These are phyloP conservation scores for Mortierella sp. DNA, from an alignment of 371 early-diverging fungal species.

Conservation along the genomic window DNA sequence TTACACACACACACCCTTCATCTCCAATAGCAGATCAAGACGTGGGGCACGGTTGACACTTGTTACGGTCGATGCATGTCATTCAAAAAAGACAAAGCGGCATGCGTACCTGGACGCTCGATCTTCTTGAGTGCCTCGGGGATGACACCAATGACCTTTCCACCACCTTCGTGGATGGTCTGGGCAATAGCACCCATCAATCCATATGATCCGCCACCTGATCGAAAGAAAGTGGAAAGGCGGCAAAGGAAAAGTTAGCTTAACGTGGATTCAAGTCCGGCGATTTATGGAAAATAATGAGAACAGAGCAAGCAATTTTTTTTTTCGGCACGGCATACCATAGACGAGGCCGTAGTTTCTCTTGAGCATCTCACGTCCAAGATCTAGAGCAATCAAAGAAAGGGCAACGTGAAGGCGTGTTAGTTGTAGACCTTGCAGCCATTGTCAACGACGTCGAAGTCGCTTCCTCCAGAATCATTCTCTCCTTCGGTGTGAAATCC, in stretches of 20 bases:
- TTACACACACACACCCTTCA: background rate
- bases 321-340: conserved; percentile 61
- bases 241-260: background rate
- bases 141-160: conserved; percentile 76
- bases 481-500: too few relatives aligned
- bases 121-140: conserved; percentile 75
- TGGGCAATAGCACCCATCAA: conserved; percentile 88
- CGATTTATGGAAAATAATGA: background rate
- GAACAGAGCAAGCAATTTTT: background rate
- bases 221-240: background rate
- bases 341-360: conserved; percentile 83
- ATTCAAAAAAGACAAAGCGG: background rate
- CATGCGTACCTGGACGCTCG: conserved; percentile 50
- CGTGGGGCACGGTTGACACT: background rate
- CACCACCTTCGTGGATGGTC: conserved; percentile 68
- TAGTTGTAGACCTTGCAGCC: background rate
- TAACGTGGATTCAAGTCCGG: background rate
- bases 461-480: too few relatives aligned
- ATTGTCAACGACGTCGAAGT: background rate
- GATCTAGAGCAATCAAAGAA: conserved; percentile 45
- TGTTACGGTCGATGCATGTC: background rate
- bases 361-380: conserved; percentile 74
- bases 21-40: background rate
- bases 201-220: conserved; percentile 84
- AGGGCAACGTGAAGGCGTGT: background rate